Evolutionary conservation across 2,329 filamentous ascomycete genomes (phyloP), one percentile per base, ranked within the genome.

Genomic region (Chalaropsis ovoidea): DNA sequence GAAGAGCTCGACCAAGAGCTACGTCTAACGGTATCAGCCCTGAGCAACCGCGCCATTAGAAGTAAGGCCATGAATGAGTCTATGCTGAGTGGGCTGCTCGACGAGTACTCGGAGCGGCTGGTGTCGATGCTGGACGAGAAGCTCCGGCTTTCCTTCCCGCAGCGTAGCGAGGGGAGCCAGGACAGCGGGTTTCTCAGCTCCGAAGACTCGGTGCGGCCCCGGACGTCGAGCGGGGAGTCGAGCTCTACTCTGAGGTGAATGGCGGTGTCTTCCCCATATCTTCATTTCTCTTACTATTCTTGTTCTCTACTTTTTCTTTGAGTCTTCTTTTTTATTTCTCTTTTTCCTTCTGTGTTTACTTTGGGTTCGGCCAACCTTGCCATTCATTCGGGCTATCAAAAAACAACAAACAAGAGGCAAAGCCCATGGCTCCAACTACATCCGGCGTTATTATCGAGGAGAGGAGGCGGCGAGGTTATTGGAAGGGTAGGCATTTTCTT

Each of bases 71-170:
- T 85, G 72, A 82, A 80, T 69, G 84, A 86, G 70, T 80, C 79
- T 19, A 77, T 82, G 61, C 75, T 88, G 42, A 82, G 79, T 49
- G 86, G 85, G 62, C 75, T 91, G 56, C 76, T 92, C 7, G 88
- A 90, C 69, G 84, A 89, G 74, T 90, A 90, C 71, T 89, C 86
- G 1, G 86, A 90, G 71, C 80, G 85, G 67, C 76, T 92, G 61
- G 83, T 90, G 5, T 83, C 79, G 58, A 79, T 90, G 74, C 78
- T 92, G 56, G 87, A 91, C 69, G 85, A 90, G 73, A 88, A 87
- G 73, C 79, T 90, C 62, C 76, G 80, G 60, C 74, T 85, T 42
- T 78, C 72, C 10, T 76, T 73, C 70, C 72, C 75, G 42, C 70
- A 72, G 41, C 70, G 69, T 17, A 72, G 73, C 3, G 73, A 69